Evolutionary conservation across 2,329 filamentous ascomycete species (phyloP).

Genomic region (Myrmaecium sp.): DNA sequence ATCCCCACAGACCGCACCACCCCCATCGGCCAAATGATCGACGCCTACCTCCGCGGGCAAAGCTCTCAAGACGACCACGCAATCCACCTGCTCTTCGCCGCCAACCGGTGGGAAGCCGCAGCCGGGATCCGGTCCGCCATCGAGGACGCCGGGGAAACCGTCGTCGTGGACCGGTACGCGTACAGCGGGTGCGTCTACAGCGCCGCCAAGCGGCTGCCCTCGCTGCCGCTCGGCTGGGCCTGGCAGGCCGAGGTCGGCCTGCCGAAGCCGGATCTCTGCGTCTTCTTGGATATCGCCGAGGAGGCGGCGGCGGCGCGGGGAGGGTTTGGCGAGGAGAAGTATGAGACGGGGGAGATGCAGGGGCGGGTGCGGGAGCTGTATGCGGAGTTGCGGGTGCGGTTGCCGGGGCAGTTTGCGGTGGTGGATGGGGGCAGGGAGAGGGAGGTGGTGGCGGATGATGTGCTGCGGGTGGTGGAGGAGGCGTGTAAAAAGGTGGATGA

Average conservation of each 20-base stretch:
- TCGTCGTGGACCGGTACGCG: slow-evolving; percentile 87
- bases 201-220: slow-evolving; percentile 63
- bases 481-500: slow-evolving; percentile 13
- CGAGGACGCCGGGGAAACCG: slow-evolving; percentile 43
- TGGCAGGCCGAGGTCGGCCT: slow-evolving; percentile 71
- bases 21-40: slow-evolving; percentile 73
- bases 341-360: slow-evolving; percentile 77
- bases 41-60: slow-evolving; percentile 58
- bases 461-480: slow-evolving; percentile 11
- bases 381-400: slow-evolving; percentile 31
- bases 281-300: slow-evolving; percentile 73
- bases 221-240: slow-evolving; percentile 61
- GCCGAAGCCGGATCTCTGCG: slow-evolving; percentile 68
- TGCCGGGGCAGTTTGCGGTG: slow-evolving; percentile 33
- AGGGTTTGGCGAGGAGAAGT: slow-evolving; percentile 80
- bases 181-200: slow-evolving; percentile 90
- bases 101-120: slow-evolving; percentile 69
- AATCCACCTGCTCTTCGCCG: slow-evolving; percentile 78
- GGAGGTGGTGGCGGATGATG: slow-evolving; percentile 31
- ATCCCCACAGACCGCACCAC: slow-evolving; percentile 53
- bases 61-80: slow-evolving; percentile 68
- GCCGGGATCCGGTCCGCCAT: slow-evolving; percentile 8
- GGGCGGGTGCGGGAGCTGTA: slow-evolving; percentile 61
- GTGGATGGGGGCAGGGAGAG: slow-evolving; percentile 37
- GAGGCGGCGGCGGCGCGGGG: slow-evolving; percentile 56